Evolutionary conservation across 2,329 filamentous ascomycete genomes (phyloP), one percentile per base, ranked within the genome.

Genomic region (Geosmithia flava): DNA sequence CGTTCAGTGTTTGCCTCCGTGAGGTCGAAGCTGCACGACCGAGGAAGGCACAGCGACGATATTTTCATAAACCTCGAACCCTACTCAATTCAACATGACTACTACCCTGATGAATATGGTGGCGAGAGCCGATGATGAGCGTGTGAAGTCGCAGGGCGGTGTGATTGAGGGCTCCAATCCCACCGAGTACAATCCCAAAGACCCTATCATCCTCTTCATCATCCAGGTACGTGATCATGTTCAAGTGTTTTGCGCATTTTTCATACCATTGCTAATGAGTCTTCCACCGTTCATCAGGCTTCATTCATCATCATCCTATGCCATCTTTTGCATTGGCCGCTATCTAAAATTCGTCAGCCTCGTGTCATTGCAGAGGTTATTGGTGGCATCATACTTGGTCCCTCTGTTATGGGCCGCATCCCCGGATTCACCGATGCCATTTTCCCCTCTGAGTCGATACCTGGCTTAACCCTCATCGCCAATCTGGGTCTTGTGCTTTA

Each of bases 391-490:
- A 64, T 95, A 39, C 75, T 95, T 1, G 89, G 89, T 3, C 89
- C 89, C 1, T 93, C 89, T 0, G 85, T 94, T 20, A 84, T 95
- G 80, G 88, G 88, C 58, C 81, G 84, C 47, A 88, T 95, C 20
- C 87, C 87, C 1, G 80, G 82, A 40, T 95, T 95, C 67, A 72
- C 78, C 46, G 65, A 71, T 2, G 72, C 83, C 53, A 91, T 95
- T 54, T 95, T 95, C 58, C 88, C 89, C 0, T 59, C 69, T 0
- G 76, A 68, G 1, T 89, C 87, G 2, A 85, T 94, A 63, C 81
- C 87, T 2, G 80, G 83, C 47, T 70, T 95, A 46, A 82, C 70
- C 55, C 75, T 90, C 48, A 85, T 87, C 43, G 88, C 89, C 43
- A 95, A 93, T 55, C 66, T 95, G 3, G 89, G 89, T 6, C 69